Base-by-base conservation (phyloP, 208 protist species). In the Angomonas deanei region DNA sequence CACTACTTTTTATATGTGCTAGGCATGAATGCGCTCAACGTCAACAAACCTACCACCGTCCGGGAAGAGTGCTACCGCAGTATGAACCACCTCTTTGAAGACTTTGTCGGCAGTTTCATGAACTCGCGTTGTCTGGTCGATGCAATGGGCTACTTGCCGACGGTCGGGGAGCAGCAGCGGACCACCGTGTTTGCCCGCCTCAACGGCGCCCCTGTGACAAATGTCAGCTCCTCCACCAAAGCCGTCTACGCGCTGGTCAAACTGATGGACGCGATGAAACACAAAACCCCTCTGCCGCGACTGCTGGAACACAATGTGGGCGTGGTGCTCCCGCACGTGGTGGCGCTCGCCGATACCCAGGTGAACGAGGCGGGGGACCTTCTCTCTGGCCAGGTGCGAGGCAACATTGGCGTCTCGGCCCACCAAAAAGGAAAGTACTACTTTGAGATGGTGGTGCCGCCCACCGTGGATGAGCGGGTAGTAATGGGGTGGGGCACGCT, bases 401-500 rank as follows among this genome's bases (percentile, higher is more conserved):
- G 90, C 39, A 96, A 81, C 57, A 67, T 89, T 27, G 84, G 82
- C 15, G 69, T 87, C 13, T 59, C 74, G n/a, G 66, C 80, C 36
- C 79, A 76, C 27, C 75, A 78, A 1, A 85, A 85, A 3, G 72
- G 64, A 28, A 77, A 82, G 34, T 93, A 93, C 74, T 96, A 91
- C 75, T 80, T 71, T 53, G 90, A 96, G 68, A 54, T 92, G 21
- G 83, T 91, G 50, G 62, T 93, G 26, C 84, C 80, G 3, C 65
- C 64, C 6, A 84, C 85, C 56, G 74, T 86, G 49, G 64, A 55
- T 15, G 74, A 91, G 38, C 30, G 61, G 49, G 78, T 90, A 24
- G 76, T 93, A 23, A 91, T 96, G 79, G 90, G 90, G 32, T 96
- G 90, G 86, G 90, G 90, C 42, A 93, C 90, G 8, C 68, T 91